Conservation (phyloP, 2,329 filamentous ascomycete genomes). For the Nannizziopsis arthrosporioides region DNA sequence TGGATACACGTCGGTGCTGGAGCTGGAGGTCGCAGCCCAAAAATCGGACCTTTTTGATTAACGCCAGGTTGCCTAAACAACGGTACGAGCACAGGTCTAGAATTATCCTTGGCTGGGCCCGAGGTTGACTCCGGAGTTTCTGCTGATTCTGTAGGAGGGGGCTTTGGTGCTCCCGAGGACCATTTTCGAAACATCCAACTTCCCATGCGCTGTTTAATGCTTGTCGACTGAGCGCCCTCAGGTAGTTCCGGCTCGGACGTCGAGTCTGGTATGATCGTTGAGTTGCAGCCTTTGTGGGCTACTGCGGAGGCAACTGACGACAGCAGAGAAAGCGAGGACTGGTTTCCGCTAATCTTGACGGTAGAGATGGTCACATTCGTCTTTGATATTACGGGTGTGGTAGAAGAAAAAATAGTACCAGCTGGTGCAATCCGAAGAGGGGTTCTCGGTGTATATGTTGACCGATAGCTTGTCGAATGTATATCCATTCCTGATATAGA, state of each 20-base stretch:
- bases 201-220: conserved; percentile 12
- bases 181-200: conserved; percentile 11
- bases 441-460: conserved; percentile 21
- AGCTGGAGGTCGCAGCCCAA: conserved; percentile 54
- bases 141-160: neutral
- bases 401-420: conserved; percentile 31
- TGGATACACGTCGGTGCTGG: conserved; percentile 46
- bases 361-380: conserved; percentile 28
- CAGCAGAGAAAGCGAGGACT: conserved; percentile 26
- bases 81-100: conserved; percentile 20
- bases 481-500: conserved; percentile 83
- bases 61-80: conserved; percentile 53
- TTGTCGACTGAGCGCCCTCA: conserved; percentile 26
- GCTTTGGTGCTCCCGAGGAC: neutral
- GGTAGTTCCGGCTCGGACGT: conserved; percentile 48
- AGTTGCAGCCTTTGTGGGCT: conserved; percentile 10
- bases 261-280: conserved; percentile 17
- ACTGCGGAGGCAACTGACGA: conserved; percentile 27
- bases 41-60: conserved; percentile 64
- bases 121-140: conserved; percentile 1
- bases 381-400: conserved; percentile 29
- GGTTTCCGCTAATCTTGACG: conserved; percentile 15
- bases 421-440: conserved; percentile 39
- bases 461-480: conserved; percentile 59
- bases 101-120: neutral